Base-by-base conservation (phyloP, 73 alveolate genomes). In the Paramecium tetraurelia region DNA sequence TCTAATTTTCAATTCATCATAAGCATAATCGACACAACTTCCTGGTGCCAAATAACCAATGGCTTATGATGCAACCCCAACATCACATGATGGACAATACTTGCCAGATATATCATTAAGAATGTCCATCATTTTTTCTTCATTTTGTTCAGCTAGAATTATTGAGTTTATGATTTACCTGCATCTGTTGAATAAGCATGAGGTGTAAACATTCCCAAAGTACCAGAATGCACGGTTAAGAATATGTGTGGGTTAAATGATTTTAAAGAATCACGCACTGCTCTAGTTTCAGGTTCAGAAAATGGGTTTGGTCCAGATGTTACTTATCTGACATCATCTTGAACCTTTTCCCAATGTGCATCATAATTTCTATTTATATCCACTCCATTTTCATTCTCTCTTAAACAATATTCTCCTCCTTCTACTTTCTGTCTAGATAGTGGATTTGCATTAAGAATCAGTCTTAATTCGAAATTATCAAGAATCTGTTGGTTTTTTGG, bases 291-390 rank as follows among this genome's bases (percentile, higher is more conserved):
- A 22, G 94, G 92, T 71, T 95, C 98, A 10, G 96, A 86, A 71
- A 95, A 95, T 22, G 98, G 94, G 12, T 86, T 31, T 10, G 85
- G 90, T 5, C 98, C 98, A 21, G 96, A 72, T 14, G 85, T 75
- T 18, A 41, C 83, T 41, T 86, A 43, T 50, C 85, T 20, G 48
- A 20, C 18, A 50, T 88, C 93, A 85, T 93, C 94, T 43, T 71
- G 2, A 44, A 89, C 46, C 12, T 63, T 33, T 50, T 92, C 92
- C 96, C 96, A 95, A 85, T 95, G 96, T 36, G 85, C 71, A 59
- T 89, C 98, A 92, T 95, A 95, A 76, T 95, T 95, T 80, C 98
- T 80, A 80, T 95, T 95, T 8, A 95, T 21, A 75, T 95, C 98
- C 0, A 94, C 97, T 68, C 95, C 95, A 71, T 77, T 80, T 7